phyloP scores from a whole-genome alignment of 495 filamentous ascomycete species.

The Corynascus novoguineensis region DNA sequence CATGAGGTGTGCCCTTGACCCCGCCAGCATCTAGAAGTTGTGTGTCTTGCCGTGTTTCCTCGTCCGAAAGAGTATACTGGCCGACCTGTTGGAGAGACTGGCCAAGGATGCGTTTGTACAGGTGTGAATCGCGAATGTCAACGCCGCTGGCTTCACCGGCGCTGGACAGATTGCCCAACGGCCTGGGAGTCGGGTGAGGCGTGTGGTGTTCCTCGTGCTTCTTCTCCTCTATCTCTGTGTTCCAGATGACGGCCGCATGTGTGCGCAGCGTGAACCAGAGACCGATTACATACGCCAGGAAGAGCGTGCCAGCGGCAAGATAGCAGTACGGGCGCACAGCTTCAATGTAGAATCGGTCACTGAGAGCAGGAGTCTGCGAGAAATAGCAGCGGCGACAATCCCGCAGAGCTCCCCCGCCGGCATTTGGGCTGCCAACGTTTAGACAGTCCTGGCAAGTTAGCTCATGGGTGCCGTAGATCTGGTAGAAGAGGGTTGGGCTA shows the following conservation, averaged over 20 bases:
- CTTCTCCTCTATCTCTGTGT: slow-evolving; percentile 79
- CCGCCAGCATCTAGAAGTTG: slow-evolving; percentile 29
- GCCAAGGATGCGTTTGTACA: slow-evolving; percentile 90
- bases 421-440: slow-evolving; percentile 38
- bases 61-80: slow-evolving; percentile 47
- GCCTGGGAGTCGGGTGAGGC: slow-evolving; percentile 35
- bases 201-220: slow-evolving; percentile 48
- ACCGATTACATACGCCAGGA: slow-evolving; percentile 89
- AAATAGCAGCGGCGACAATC: slow-evolving; percentile 95
- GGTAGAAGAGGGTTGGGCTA: slow-evolving; percentile 95
- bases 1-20: slow-evolving; percentile 50
- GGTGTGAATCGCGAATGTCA: slow-evolving; percentile 71
- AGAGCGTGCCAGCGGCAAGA: slow-evolving; percentile 75
- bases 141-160: slow-evolving; percentile 37
- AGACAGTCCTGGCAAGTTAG: slow-evolving; percentile 79
- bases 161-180: slow-evolving; percentile 36
- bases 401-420: slow-evolving; percentile 29
- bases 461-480: slow-evolving; percentile 97
- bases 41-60: slow-evolving; percentile 43
- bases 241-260: slow-evolving; percentile 96
- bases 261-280: slow-evolving; percentile 95
- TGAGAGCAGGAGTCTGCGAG: slow-evolving; percentile 75
- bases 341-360: slow-evolving; percentile 79
- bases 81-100: slow-evolving; percentile 81
- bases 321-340: slow-evolving; percentile 93